Percentiles rank a stretch among this genome's conserved stretches.
These are phyloP conservation scores for Hippophae tibetana DNA, from an alignment of 306 rosid genomes.

Conservation along the genomic window DNA sequence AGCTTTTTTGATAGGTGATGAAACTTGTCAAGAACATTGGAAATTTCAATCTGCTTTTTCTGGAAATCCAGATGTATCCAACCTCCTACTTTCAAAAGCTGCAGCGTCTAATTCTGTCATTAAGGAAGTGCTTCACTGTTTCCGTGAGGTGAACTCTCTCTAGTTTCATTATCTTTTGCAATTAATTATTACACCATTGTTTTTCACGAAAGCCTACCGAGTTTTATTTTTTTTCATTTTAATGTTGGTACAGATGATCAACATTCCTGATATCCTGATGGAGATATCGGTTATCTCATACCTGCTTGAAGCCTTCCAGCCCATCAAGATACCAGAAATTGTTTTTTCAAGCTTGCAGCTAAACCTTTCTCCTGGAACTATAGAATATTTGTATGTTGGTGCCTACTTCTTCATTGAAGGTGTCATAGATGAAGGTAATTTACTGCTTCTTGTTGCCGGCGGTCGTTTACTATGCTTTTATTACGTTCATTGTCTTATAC, in stretches of 20 bases:
- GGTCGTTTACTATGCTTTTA: neutral
- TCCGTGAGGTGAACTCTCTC: constrained; percentile 22
- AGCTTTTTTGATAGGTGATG: constrained; percentile 16
- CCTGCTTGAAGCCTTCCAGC: constrained; percentile 37
- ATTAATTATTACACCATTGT: neutral
- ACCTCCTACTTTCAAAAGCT: constrained; percentile 22
- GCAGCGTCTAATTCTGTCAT: constrained; percentile 19
- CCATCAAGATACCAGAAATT: constrained; percentile 15
- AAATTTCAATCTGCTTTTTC: constrained; percentile 22
- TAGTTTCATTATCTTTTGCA: neutral
- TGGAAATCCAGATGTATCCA: constrained; percentile 28
- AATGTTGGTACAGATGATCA: constrained; percentile 18
- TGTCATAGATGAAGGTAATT: constrained; percentile 24
- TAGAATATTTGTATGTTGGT: constrained; percentile 23
- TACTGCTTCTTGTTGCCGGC: constrained; percentile 3
- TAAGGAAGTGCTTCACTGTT: constrained; percentile 29
- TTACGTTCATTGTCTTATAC: neutral
- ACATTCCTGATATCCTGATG: constrained; percentile 19
- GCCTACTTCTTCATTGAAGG: constrained; percentile 25
- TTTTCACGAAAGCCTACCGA: neutral
- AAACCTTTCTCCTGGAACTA: constrained; percentile 22
- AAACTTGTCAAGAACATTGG: constrained; percentile 31
- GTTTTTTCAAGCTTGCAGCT: constrained; percentile 16
- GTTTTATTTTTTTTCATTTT: neutral
- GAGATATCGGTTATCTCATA: constrained; percentile 18